A percentile compares a stretch with the other conserved stretches of the same genome.
These are phyloP conservation scores for Medicago arabica DNA, from an alignment of 306 rosid species.

Conservation along the genomic window DNA sequence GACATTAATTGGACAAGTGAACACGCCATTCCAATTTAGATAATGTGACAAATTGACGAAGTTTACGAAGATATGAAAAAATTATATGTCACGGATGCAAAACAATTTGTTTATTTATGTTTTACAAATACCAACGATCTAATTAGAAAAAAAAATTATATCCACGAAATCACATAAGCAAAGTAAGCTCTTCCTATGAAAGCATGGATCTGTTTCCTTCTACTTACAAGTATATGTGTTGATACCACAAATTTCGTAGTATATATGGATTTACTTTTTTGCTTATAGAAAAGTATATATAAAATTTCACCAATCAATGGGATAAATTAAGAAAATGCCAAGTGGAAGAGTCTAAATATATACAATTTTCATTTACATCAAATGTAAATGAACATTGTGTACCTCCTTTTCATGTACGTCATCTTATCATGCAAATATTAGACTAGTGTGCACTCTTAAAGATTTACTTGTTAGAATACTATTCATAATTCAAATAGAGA, in stretches of 20 bases:
- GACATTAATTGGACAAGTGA: slow-evolving; percentile 40
- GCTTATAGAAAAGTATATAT: no score
- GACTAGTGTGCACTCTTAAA: neutral
- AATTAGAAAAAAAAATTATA: neutral
- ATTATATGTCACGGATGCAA: neutral
- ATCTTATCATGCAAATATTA: neutral
- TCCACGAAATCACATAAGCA: neutral
- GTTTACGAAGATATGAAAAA: neutral
- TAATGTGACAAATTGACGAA: slow-evolving; percentile 25
- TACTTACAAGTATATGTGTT: neutral
- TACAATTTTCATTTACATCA: neutral
- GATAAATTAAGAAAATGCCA: neutral
- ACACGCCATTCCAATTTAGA: slow-evolving; percentile 43
- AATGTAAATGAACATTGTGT: no score
- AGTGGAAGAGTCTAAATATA: neutral
- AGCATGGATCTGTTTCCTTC: neutral
- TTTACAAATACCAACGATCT: neutral
- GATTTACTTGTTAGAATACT: neutral
- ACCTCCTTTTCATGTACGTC: neutral
- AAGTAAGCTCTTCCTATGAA: neutral
- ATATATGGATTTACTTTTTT: no score
- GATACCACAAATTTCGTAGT: no score
- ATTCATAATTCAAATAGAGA: neutral
- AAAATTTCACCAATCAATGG: neutral
- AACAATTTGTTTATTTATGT: neutral